These are phyloP conservation scores for Cutaneotrichosporon mucoides DNA, from an alignment of 1,284 basidiomycete species.

Conservation along the genomic window DNA sequence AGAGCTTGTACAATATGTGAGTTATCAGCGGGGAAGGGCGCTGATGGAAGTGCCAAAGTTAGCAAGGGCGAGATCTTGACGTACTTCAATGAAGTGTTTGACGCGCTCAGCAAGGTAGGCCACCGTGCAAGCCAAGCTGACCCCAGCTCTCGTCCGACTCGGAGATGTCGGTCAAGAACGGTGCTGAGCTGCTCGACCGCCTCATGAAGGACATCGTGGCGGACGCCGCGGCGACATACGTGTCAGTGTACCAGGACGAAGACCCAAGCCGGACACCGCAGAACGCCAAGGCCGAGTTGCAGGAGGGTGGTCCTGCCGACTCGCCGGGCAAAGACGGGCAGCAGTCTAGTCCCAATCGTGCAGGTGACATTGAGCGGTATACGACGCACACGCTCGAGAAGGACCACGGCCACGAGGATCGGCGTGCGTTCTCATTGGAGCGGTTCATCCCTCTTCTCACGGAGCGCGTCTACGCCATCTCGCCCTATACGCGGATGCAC, in stretches of 20 bases:
- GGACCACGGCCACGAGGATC: conserved; percentile 24
- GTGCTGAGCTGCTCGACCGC: conserved; percentile 94
- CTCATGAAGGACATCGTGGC: conserved; percentile 97
- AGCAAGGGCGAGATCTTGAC: conserved; percentile 95
- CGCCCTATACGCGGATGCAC: conserved; percentile 93
- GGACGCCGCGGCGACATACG: conserved; percentile 91
- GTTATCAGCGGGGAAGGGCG: conserved; percentile 5
- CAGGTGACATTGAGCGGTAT: conserved; percentile 8
- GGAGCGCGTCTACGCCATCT: conserved; percentile 91
- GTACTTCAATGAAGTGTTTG: conserved; percentile 98
- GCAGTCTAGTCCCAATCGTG: conserved; percentile 1
- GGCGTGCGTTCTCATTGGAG: conserved; percentile 78
- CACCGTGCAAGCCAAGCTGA: not conserved
- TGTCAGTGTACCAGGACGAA: conserved; percentile 69
- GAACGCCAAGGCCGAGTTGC: not conserved
- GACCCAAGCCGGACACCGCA: conserved; percentile 29
- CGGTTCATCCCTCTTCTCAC: conserved; percentile 91
- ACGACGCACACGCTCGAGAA: conserved; percentile 9
- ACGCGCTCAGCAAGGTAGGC: conserved; percentile 87
- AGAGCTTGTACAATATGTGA: conserved; percentile 92
- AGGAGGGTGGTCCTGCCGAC: conserved; percentile 39
- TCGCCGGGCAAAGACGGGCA: conserved; percentile 13
- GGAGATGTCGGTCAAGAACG: conserved; percentile 96
- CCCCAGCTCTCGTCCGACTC: conserved; percentile 88
- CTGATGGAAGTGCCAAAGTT: conserved; percentile 65